Evolutionary conservation across 2,329 filamentous ascomycete genomes (phyloP), one percentile per base, ranked within the genome.

Genomic region (Tolypocladium guangdongense): DNA sequence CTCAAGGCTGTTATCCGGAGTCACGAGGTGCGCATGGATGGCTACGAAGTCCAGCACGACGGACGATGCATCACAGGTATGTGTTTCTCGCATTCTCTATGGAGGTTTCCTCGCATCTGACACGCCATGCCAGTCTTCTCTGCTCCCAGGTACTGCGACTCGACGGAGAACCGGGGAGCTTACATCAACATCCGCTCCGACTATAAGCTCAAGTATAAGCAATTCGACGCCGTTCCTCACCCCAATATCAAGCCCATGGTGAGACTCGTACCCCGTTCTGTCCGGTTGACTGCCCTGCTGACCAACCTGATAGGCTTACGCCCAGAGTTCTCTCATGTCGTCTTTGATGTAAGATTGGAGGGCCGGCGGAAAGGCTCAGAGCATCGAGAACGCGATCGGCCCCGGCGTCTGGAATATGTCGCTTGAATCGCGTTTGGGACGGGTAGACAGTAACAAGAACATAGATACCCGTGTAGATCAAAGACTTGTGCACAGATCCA

Each of bases 21-120:
- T 65, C 93, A 99, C 73, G 93, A 99, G 70, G 93, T 99, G 32
- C 84, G 93, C 63, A 99, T 99, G 93, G 91, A 93, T 56, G 93
- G 93, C n/a, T 99, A 97, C 66, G 92, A 99, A 69, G 88, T 96
- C 60, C 92, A 99, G 76, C 93, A 99, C 68, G 87, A 93, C 63
- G 93, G 92, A 59, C 86, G 83, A 62, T 99, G 93, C 69, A 96
- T 99, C 63, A 99, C 93, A 48, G 86, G 86, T 88, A 77, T 60
- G 78, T 70, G 18, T 50, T 45, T 47, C 18, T 8, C 18, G 10
- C 20, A 8, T 33, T 47, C 27, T 20, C 43, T 47, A 33, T 20
- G 18, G 27, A 47, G 18, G 11, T 47, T 32, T 47, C 10, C 41
- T 10, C 18, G 27, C 24, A n/a, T 47, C 43, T 47, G 12, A 56